A percentile compares a stretch with the other conserved stretches of the same genome.
These are phyloP conservation scores for Cyclanthera cordifolia DNA, from an alignment of 306 rosid genomes.

Conservation along the genomic window DNA sequence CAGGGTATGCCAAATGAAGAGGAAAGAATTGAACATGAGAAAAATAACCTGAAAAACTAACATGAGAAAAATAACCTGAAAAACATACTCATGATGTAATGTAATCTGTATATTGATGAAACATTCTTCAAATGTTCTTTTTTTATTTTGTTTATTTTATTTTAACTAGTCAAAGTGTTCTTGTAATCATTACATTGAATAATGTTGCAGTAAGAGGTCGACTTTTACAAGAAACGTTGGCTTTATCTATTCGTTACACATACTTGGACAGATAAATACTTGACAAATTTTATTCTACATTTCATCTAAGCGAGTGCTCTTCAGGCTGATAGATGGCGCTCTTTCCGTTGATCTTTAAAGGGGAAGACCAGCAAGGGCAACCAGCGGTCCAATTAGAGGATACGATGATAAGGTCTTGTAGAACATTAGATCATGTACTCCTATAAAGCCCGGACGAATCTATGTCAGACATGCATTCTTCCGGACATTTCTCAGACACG, in stretches of 20 bases:
- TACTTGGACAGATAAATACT: neutral
- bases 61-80: neutral
- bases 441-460: too few relatives aligned
- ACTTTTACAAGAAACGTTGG: constrained; percentile 1
- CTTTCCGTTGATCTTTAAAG: neutral
- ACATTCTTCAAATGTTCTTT: neutral
- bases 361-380: neutral
- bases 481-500: too few relatives aligned
- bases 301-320: neutral
- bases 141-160: too few relatives aligned
- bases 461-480: too few relatives aligned
- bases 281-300: neutral
- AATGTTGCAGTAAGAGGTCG: neutral
- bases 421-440: too few relatives aligned
- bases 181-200: neutral
- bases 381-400: neutral
- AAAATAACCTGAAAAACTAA: neutral
- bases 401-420: too few relatives aligned
- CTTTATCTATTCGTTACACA: neutral
- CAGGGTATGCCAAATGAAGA: neutral
- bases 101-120: neutral
- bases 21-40: neutral
- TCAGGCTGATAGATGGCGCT: neutral
- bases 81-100: neutral
- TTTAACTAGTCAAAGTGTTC: neutral